Base-by-base conservation (phyloP, 2,329 filamentous ascomycete species). In the Coniella vitis region DNA sequence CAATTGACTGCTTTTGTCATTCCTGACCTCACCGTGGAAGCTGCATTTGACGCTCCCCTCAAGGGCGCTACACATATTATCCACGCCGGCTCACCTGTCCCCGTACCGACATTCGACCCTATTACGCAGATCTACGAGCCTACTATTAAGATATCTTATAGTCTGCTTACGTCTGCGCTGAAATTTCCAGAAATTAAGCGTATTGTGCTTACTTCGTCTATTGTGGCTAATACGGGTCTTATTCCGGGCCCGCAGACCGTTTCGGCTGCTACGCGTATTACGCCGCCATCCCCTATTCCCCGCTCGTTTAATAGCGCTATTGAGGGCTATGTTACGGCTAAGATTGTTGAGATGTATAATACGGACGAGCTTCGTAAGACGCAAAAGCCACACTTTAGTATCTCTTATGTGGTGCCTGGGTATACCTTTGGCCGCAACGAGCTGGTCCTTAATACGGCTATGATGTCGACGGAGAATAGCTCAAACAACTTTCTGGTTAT, bases 351-450 rank as follows among this genome's bases (percentile, higher is more conserved):
- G 41, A 21, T 60, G 20, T 52, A 56, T 17, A 39, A 56, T n/a
- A 42, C 55, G 7, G 59, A 61, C 42, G 39, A 55, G 12, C 57
- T 63, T n/a, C 52, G 54, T n/a, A 48, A 40, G 41, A 54, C 39
- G n/a, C 44, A 42, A 1, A 46, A 54, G 2, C 58, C 58, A 2
- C 57, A 57, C 13, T 63, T 63, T 38, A 54, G 52, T 16, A 34
- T 63, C 34, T 56, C 56, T 1, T 54, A 60, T 16, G 54, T 63
- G 2, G n/a, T 59, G 1, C 61, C 60, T 7, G 60, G 60, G 4
- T 60, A 57, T 43, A 51, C 58, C 7, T 61, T 61, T 41, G 60
- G 60, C 1, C 55, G 60, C 31, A 60, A 63, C 38, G 59, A 60
- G 52, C 54, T 60, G 0, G 53, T 45, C 8, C 58, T 57, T 19